Evolutionary conservation across 352 stramenopile genomes (phyloP), one percentile per base, ranked within the genome.

Genomic region (Globisporangium emineosum): DNA sequence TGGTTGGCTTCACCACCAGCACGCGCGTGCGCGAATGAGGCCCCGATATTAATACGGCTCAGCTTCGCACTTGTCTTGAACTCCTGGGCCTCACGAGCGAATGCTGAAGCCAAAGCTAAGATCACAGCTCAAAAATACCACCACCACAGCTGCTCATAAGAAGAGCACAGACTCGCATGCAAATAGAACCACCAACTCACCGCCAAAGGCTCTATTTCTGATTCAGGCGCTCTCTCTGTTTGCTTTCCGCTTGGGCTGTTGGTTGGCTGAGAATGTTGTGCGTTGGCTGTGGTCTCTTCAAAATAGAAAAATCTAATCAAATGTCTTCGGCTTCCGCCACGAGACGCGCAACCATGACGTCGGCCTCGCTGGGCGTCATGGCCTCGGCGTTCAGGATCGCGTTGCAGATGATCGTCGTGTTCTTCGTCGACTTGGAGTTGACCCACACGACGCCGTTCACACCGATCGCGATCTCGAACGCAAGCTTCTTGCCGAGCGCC

Each of bases 381-480:
- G 74, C 70, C 77, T 97, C 90, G 8, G 83, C 93, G 69, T 96
- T 96, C 60, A 93, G 80, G 59, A 97, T 90, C 45, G 87, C 88
- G 62, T 97, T 97, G 33, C 76, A 78, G 43, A 97, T 86, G 67
- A 97, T 76, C 40, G 84, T 91, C 42, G 90, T 95, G 64, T 93
- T 80, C 67, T 93, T 88, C 10, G 73, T 81, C n/a, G 79, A 81
- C 59, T 78, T 80, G 21, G 90, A 91, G 71, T 99, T 95, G 19
- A 99, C 83, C 96, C 97, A 99, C 37, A 99, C 82, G 42, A 96
- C 74, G 21, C 97, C 97, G 75, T 99, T 99, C 45, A 97, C 69
- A 27, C 97, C 97, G 42, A 99, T 82, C 54, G 92, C 91, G 62
- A 99, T 75, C 75, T 99, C 97, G 77, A 99, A 99, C 6, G 92